Evolutionary conservation across 73 alveolate species (phyloP).

Genomic region (Vitrella brassicaformis): DNA sequence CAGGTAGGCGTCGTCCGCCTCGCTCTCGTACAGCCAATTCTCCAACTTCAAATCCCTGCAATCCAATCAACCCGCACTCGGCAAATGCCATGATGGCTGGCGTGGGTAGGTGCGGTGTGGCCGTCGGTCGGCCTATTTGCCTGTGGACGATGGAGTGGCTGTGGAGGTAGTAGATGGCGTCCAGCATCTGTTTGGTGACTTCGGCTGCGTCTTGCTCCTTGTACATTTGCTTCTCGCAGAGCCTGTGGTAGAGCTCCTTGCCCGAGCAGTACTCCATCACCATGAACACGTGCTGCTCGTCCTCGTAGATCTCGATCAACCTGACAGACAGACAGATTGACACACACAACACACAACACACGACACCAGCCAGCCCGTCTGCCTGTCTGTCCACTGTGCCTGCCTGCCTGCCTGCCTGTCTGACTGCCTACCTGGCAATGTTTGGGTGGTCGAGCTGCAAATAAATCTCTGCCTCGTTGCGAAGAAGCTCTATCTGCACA

Average conservation of each 20-base stretch:
- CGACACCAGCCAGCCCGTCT: no score
- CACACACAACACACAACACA: no score
- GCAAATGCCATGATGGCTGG: no score
- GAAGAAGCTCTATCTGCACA: no score
- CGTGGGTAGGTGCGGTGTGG: no score
- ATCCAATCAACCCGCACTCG: no score
- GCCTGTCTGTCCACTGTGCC: no score
- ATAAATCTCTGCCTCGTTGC: background rate
- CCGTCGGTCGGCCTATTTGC: background rate
- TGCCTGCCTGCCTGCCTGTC: no score
- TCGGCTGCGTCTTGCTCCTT: conserved; percentile 33
- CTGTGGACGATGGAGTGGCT: background rate
- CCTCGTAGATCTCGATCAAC: conserved; percentile 15
- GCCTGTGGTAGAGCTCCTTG: conserved; percentile 18
- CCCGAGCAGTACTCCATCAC: conserved; percentile 21
- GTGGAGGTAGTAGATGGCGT: conserved; percentile 23
- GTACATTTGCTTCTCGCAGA: conserved; percentile 6
- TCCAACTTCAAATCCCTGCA: conserved; percentile 20
- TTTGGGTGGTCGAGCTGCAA: conserved; percentile 22
- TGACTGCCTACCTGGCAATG: no score
- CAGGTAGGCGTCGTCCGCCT: conserved; percentile 1
- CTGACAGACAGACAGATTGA: no score
- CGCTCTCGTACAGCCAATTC: conserved; percentile 27
- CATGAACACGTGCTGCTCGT: conserved; percentile 9
- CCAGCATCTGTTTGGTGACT: conserved; percentile 23